Conservation (phyloP, 371 early-diverging fungal genomes). For the Nematocida sp. region DNA sequence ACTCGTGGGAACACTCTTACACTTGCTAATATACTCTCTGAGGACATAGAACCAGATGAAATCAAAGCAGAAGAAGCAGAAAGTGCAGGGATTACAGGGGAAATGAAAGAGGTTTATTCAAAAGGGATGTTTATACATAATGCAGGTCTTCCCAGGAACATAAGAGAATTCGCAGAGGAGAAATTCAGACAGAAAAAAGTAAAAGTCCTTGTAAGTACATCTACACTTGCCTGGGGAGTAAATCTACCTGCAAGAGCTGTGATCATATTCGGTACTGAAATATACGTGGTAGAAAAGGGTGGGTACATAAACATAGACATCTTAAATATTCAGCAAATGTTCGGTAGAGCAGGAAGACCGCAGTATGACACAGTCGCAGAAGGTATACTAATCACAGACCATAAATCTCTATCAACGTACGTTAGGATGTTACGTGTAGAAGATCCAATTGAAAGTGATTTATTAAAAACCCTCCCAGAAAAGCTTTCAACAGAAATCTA, state of each 20-base stretch:
- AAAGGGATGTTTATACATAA: constrained; percentile 91
- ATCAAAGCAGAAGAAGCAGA: constrained; percentile 10
- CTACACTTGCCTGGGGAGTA: constrained; percentile 99
- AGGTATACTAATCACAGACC: constrained; percentile 89
- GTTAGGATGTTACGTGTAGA: constrained; percentile 84
- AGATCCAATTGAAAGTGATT: constrained; percentile 90
- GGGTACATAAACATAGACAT: constrained; percentile 79
- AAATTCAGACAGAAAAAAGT: constrained; percentile 83
- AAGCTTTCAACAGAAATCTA: constrained; percentile 91
- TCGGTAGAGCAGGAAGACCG: constrained; percentile 98
- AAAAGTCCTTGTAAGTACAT: constrained; percentile 89
- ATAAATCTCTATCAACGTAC: constrained; percentile 84
- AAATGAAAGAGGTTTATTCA: constrained; percentile 28
- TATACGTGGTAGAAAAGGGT: constrained; percentile 83
- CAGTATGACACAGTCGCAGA: constrained; percentile 92
- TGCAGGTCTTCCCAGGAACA: constrained; percentile 89
- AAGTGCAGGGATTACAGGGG: constrained; percentile 22
- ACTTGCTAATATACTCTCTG: constrained; percentile 35
- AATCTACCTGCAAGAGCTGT: constrained; percentile 98
- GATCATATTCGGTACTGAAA: constrained; percentile 95
- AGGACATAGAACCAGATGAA: not conserved
- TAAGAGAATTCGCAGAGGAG: constrained; percentile 87
- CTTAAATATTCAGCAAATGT: constrained; percentile 80
- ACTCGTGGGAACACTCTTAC: constrained; percentile 32
- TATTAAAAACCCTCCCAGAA: constrained; percentile 81